These are phyloP conservation scores for Falciphora oryzae DNA, from an alignment of 2,329 filamentous ascomycete species.

Conservation along the genomic window DNA sequence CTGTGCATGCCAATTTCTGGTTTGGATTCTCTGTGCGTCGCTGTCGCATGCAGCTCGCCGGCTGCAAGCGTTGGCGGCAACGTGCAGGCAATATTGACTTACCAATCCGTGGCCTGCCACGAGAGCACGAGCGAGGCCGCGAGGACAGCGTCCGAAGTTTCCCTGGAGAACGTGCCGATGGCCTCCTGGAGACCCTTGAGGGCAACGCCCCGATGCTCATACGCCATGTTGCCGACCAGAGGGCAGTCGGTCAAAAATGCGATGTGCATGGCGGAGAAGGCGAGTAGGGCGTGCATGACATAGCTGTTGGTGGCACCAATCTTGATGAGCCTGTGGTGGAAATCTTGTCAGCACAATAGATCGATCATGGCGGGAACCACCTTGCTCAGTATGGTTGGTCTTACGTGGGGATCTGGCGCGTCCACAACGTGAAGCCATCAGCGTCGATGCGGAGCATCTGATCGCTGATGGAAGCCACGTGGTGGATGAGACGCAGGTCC, in stretches of 20 bases:
- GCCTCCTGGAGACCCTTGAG: slow-evolving; percentile 84
- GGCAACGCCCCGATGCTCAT: slow-evolving; percentile 80
- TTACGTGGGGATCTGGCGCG: slow-evolving; percentile 85
- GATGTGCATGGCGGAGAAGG: slow-evolving; percentile 91
- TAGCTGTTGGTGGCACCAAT: slow-evolving; percentile 78
- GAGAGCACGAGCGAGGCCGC: slow-evolving; percentile 87
- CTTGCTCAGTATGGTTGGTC: slow-evolving; percentile 23
- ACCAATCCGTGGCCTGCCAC: slow-evolving; percentile 97
- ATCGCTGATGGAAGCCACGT: slow-evolving; percentile 79
- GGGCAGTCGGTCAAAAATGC: slow-evolving; percentile 83
- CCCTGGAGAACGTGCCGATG: slow-evolving; percentile 75
- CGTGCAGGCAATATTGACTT: slow-evolving; percentile 29
- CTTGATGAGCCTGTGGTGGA: slow-evolving; percentile 60
- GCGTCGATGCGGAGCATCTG: slow-evolving; percentile 73
- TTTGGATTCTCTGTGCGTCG: slow-evolving; percentile 15
- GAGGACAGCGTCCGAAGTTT: slow-evolving; percentile 85
- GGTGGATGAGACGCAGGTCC: slow-evolving; percentile 84
- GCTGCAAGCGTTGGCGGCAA: background rate
- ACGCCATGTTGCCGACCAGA: slow-evolving; percentile 80
- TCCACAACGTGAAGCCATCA: slow-evolving; percentile 86
- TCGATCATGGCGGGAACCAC: slow-evolving; percentile 14
- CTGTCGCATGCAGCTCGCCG: background rate
- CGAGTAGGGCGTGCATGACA: slow-evolving; percentile 89
- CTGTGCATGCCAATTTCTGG: slow-evolving; percentile 12
- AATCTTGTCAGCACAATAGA: slow-evolving; percentile 19